These are phyloP conservation scores for Euphrasia confusa DNA, from an alignment of 257 asterid species.

Conservation along the genomic window DNA sequence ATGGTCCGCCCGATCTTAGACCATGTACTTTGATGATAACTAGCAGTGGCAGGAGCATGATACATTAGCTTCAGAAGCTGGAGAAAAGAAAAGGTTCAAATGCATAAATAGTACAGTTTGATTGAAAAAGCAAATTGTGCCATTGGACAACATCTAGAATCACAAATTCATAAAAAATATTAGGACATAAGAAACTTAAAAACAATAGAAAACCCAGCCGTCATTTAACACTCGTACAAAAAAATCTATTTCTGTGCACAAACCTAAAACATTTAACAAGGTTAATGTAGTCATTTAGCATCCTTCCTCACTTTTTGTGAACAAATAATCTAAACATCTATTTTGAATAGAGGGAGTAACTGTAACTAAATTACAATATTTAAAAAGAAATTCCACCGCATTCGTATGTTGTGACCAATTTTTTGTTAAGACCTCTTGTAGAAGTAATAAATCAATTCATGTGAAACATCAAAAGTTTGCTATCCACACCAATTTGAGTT, in stretches of 20 bases:
- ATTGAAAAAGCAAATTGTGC: neutral
- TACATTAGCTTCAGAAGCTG: slow-evolving; percentile 90
- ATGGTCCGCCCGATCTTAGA: slow-evolving; percentile 48
- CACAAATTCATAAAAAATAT: neutral
- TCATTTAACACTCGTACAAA: too few relatives aligned
- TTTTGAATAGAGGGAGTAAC: too few relatives aligned
- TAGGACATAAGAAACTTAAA: neutral
- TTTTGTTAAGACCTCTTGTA: too few relatives aligned
- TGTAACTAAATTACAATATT: neutral
- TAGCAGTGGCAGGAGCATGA: slow-evolving; percentile 67
- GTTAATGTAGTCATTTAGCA: too few relatives aligned
- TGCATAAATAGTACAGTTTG: neutral
- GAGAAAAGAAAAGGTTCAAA: slow-evolving; percentile 10
- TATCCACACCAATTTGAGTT: neutral
- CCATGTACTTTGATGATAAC: slow-evolving; percentile 79
- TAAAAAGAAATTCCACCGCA: too few relatives aligned
- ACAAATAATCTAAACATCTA: too few relatives aligned
- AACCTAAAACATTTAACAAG: too few relatives aligned
- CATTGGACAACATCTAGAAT: neutral
- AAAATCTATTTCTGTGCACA: neutral
- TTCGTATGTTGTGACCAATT: too few relatives aligned
- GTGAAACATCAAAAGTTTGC: too few relatives aligned
- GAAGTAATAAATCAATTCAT: too few relatives aligned
- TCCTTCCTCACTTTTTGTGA: too few relatives aligned
- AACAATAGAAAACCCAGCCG: too few relatives aligned